Evolutionary conservation across 305 asterid genomes (phyloP).

Genomic region (Euphrasia arctica): DNA sequence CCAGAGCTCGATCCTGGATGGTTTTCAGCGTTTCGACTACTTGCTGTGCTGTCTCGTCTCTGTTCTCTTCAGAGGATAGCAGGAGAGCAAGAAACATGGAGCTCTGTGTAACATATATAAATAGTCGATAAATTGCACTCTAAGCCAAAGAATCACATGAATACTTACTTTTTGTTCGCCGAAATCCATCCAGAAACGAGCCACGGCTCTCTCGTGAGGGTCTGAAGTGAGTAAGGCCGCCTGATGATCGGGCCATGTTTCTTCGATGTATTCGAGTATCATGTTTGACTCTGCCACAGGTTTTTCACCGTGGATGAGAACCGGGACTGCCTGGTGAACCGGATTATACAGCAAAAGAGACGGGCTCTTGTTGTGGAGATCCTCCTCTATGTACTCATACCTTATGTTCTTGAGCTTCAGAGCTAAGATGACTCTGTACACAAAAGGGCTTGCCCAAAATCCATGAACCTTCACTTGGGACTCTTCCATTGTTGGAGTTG

Average conservation of each 20-base stretch:
- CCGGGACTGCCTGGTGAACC: constrained; percentile 42
- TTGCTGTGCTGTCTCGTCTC: too few relatives aligned
- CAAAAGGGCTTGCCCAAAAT: constrained; percentile 44
- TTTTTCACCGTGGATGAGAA: constrained; percentile 40
- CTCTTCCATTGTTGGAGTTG: constrained; percentile 27
- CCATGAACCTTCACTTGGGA: constrained; percentile 41
- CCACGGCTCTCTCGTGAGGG: too few relatives aligned
- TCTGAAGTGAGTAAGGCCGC: constrained; percentile 38
- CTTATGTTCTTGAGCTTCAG: constrained; percentile 41
- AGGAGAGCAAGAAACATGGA: constrained; percentile 26
- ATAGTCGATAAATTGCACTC: too few relatives aligned
- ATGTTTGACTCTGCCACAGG: constrained; percentile 36
- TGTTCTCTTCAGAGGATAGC: neutral
- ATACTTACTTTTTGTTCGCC: neutral
- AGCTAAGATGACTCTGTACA: constrained; percentile 48
- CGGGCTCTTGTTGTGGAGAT: constrained; percentile 34
- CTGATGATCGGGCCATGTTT: constrained; percentile 35
- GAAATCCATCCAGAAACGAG: too few relatives aligned
- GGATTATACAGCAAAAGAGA: constrained; percentile 44
- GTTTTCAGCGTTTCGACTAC: too few relatives aligned
- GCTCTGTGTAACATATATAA: constrained; percentile 24
- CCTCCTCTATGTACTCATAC: constrained; percentile 48
- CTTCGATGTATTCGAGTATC: constrained; percentile 45
- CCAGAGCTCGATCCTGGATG: too few relatives aligned
- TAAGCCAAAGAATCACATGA: neutral